These are phyloP conservation scores for Sarocladium kiliense DNA, from an alignment of 2,329 filamentous ascomycete genomes.

Conservation along the genomic window DNA sequence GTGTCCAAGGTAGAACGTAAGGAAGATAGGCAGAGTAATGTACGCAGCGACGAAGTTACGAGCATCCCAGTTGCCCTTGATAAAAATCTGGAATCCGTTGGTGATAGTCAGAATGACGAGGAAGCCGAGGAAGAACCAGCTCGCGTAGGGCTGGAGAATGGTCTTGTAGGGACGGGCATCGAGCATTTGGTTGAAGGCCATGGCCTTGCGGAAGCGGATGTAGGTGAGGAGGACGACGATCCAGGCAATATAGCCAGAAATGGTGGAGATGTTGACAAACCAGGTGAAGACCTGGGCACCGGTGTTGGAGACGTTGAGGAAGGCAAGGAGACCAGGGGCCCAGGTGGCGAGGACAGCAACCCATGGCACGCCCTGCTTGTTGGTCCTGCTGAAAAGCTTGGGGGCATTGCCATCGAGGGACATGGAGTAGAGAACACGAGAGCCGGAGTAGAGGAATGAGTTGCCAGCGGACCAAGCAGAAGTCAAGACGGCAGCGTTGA, in stretches of 20 bases:
- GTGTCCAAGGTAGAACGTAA: slow-evolving; percentile 56
- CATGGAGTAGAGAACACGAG: slow-evolving; percentile 65
- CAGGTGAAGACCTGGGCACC: slow-evolving; percentile 63
- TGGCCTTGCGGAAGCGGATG: slow-evolving; percentile 53
- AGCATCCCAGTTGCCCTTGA: slow-evolving; percentile 57
- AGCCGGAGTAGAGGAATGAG: slow-evolving; percentile 61
- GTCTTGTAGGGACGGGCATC: slow-evolving; percentile 47
- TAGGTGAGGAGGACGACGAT: slow-evolving; percentile 54
- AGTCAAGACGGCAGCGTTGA: slow-evolving; percentile 64
- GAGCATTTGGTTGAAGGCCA: slow-evolving; percentile 46
- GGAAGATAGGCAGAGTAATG: slow-evolving; percentile 57
- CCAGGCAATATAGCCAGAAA: slow-evolving; percentile 57
- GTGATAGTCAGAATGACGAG: slow-evolving; percentile 62
- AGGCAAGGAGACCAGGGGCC: slow-evolving; percentile 60
- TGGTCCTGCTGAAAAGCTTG: slow-evolving; percentile 52
- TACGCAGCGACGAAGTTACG: slow-evolving; percentile 61
- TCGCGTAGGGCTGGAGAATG: slow-evolving; percentile 55
- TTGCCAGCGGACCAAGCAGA: slow-evolving; percentile 60
- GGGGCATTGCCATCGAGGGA: slow-evolving; percentile 63
- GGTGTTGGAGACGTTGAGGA: slow-evolving; percentile 60
- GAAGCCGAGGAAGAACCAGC: slow-evolving; percentile 53
- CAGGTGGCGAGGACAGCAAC: slow-evolving; percentile 47
- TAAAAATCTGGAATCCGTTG: slow-evolving; percentile 73
- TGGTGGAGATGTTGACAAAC: slow-evolving; percentile 66
- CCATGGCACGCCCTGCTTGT: slow-evolving; percentile 56